Conservation (phyloP, 2,329 filamentous ascomycete genomes). For the Aspergillus sp. region DNA sequence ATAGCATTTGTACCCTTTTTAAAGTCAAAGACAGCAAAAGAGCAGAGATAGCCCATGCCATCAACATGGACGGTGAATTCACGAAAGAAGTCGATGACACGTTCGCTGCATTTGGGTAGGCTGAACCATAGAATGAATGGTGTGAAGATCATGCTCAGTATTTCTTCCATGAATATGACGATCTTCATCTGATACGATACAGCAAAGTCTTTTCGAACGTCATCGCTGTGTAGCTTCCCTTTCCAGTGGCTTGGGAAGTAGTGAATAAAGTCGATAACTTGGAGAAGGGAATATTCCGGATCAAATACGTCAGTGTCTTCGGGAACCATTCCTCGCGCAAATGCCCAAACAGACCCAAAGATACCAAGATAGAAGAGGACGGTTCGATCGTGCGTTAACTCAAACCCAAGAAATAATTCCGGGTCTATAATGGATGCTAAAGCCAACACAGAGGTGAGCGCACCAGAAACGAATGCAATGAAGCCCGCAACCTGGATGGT, state of each 20-base stretch:
- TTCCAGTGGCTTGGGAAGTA: constrained; percentile 90
- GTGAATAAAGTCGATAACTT: constrained; percentile 89
- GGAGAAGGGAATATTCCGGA: constrained; percentile 81
- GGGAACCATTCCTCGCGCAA: constrained; percentile 78
- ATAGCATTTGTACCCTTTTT: constrained; percentile 70
- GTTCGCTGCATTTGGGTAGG: constrained; percentile 83
- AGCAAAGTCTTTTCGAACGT: constrained; percentile 88
- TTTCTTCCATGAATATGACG: constrained; percentile 87
- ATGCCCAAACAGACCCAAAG: constrained; percentile 78
- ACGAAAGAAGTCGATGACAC: constrained; percentile 95
- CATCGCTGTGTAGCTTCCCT: constrained; percentile 84
- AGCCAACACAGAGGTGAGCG: constrained; percentile 80
- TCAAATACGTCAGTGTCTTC: constrained; percentile 90
- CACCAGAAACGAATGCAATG: constrained; percentile 82
- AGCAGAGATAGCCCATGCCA: constrained; percentile 92
- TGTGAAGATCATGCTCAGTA: constrained; percentile 87
- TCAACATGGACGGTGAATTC: constrained; percentile 98
- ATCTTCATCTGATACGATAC: constrained; percentile 89
- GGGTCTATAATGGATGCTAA: constrained; percentile 84
- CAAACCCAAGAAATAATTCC: constrained; percentile 86
- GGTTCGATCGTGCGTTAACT: constrained; percentile 84
- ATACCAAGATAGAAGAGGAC: constrained; percentile 88
- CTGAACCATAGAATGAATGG: constrained; percentile 86
- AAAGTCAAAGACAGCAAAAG: constrained; percentile 96
- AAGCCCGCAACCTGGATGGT: constrained; percentile 82